These are phyloP conservation scores for Elasticomyces elasticus DNA, from an alignment of 495 filamentous ascomycete genomes.

Conservation along the genomic window DNA sequence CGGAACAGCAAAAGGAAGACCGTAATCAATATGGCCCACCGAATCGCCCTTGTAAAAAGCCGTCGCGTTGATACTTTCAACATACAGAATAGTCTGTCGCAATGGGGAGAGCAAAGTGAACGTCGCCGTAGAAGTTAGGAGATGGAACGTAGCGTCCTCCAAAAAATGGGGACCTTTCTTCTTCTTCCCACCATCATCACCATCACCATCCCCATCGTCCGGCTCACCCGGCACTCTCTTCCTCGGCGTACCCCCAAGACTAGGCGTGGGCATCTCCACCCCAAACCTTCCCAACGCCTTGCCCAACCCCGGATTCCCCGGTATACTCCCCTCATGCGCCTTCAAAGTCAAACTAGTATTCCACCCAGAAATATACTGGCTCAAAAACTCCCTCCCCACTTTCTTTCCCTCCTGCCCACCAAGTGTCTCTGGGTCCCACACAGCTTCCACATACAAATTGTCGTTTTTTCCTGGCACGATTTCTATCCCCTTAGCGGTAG, in stretches of 20 bases:
- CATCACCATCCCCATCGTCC: conserved; percentile 33
- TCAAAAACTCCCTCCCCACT: conserved; percentile 62
- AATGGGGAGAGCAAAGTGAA: conserved; percentile 79
- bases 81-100: conserved; percentile 53
- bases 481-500: conserved; percentile 48
- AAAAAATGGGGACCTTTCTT: conserved; percentile 50
- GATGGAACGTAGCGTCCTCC: conserved; percentile 69
- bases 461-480: conserved; percentile 62
- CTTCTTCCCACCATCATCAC: conserved; percentile 35
- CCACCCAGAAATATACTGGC: conserved; percentile 78
- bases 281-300: conserved; percentile 57
- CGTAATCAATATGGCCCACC: conserved; percentile 65
- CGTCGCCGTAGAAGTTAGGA: conserved; percentile 75
- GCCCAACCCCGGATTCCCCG: conserved; percentile 61
- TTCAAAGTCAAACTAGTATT: conserved; percentile 70
- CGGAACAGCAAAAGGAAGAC: conserved; percentile 63
- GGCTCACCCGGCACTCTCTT: conserved; percentile 40
- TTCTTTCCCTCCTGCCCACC: conserved; percentile 49
- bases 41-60: conserved; percentile 72
- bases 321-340: conserved; percentile 60
- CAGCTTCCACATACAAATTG: conserved; percentile 54
- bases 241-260: conserved; percentile 36
- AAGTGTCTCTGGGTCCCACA: conserved; percentile 58
- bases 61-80: conserved; percentile 72
- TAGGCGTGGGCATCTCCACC: conserved; percentile 60